Evolutionary conservation across 768 basidiomycete genomes (phyloP).

Genomic region (Rhodotorula sphaerocarpa): DNA sequence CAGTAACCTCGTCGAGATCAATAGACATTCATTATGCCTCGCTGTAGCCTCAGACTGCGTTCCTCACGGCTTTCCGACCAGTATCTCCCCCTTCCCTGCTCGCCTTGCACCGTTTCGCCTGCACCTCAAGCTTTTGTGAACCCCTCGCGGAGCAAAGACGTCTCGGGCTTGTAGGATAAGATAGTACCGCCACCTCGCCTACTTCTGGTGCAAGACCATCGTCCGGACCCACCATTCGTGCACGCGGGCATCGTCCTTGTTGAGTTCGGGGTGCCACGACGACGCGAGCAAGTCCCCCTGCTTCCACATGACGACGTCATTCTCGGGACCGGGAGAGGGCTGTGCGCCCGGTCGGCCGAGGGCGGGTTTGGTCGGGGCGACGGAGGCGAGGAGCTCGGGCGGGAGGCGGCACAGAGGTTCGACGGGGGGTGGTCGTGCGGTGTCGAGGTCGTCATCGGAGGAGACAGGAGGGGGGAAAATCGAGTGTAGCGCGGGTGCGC

Average conservation of each 20-base stretch:
- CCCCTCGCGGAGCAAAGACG: no score
- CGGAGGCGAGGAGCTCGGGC: slow-evolving; percentile 47
- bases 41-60: no score
- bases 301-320: slow-evolving; percentile 70
- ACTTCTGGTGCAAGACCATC: slow-evolving; percentile 22
- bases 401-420: slow-evolving; percentile 66
- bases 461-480: slow-evolving; percentile 19
- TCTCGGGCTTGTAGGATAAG: no score
- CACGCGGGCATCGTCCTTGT: slow-evolving; percentile 70
- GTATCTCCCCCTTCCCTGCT: no score
- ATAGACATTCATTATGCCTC: no score
- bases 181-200: neutral
- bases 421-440: slow-evolving; percentile 48
- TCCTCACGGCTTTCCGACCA: no score
- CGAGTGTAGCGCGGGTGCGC: slow-evolving; percentile 58
- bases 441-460: neutral
- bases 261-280: slow-evolving; percentile 86
- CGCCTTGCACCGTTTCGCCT: no score
- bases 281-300: slow-evolving; percentile 79
- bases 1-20: no score
- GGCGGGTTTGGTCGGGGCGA: slow-evolving; percentile 24
- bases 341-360: neutral
- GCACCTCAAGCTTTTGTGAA: no score
- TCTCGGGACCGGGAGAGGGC: slow-evolving; percentile 35
- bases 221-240: slow-evolving; percentile 81